phyloP scores from a whole-genome alignment of 2,329 filamentous ascomycete species.

The Amauroascus niger region DNA sequence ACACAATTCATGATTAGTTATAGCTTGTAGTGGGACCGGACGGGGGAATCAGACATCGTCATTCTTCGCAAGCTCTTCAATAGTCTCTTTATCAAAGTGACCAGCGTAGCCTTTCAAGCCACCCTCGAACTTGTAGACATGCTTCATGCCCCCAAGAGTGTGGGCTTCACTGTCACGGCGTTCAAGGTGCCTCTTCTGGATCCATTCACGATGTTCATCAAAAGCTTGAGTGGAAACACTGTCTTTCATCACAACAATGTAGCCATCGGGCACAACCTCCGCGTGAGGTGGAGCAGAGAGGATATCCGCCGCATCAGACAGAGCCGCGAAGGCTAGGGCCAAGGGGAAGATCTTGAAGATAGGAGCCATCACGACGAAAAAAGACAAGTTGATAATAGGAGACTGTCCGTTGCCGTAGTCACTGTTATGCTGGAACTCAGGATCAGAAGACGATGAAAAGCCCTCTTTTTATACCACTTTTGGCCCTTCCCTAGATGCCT shows the following conservation, averaged over 20 bases:
- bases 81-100: constrained; percentile 10
- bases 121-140: constrained; percentile 7
- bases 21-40: too few relatives aligned
- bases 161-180: background rate
- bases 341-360: constrained; percentile 3
- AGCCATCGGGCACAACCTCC: constrained; percentile 8
- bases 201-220: background rate
- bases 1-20: too few relatives aligned
- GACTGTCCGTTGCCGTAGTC: too few relatives aligned
- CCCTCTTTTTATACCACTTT: too few relatives aligned
- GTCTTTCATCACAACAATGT: constrained; percentile 14
- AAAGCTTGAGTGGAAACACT: constrained; percentile 4
- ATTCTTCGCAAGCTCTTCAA: constrained; percentile 8
- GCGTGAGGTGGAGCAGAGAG: background rate
- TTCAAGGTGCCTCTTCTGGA: constrained; percentile 1
- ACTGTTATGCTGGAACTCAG: background rate
- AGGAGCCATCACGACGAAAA: constrained; percentile 11
- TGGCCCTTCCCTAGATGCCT: too few relatives aligned
- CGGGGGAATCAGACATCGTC: constrained; percentile 6
- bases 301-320: constrained; percentile 9
- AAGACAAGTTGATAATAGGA: background rate
- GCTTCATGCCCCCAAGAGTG: constrained; percentile 3
- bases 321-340: constrained; percentile 8
- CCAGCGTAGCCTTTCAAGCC: constrained; percentile 9
- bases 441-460: too few relatives aligned